These are phyloP conservation scores for Gossypium rotundifolium DNA, from an alignment of 345 rosid genomes.

Conservation along the genomic window DNA sequence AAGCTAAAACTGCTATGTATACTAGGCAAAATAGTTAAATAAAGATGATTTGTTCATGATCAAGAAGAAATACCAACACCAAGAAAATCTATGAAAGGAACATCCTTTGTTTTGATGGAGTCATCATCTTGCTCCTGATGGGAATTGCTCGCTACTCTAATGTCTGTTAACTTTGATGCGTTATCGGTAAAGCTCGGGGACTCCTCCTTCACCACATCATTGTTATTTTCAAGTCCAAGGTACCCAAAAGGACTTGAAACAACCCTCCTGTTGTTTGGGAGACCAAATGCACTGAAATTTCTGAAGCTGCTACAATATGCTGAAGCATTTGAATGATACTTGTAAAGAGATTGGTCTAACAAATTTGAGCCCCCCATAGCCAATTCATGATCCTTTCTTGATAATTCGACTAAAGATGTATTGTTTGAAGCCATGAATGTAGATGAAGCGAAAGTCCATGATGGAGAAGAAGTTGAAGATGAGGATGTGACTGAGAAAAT, in stretches of 20 bases:
- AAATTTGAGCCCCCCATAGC: constrained; percentile 13
- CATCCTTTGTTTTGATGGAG: constrained; percentile 26
- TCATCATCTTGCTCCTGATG: constrained; percentile 30
- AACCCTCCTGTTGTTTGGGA: constrained; percentile 24
- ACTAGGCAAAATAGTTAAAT: constrained; percentile 15
- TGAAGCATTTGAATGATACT: constrained; percentile 21
- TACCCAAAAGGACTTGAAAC: constrained; percentile 35
- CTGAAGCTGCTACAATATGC: constrained; percentile 7
- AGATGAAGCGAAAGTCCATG: constrained; percentile 25
- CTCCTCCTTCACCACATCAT: constrained; percentile 16
- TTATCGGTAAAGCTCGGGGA: constrained; percentile 16
- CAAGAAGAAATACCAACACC: constrained; percentile 68
- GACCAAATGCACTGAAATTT: constrained; percentile 16
- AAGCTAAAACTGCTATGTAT: constrained; percentile 1
- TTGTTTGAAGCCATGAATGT: constrained; percentile 13
- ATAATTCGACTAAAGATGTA: constrained; percentile 23
- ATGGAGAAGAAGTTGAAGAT: constrained; percentile 22
- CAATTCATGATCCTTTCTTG: constrained; percentile 21
- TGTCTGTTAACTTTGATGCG: constrained; percentile 3
- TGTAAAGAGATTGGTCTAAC: constrained; percentile 21
- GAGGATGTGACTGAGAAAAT: constrained; percentile 29
- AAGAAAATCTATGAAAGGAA: constrained; percentile 63
- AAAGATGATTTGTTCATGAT: constrained; percentile 10
- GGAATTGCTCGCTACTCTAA: constrained; percentile 12
- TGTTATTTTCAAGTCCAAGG: constrained; percentile 16